Evolutionary conservation across 495 filamentous ascomycete species (phyloP).

Genomic region (Penicillium waksmanii): DNA sequence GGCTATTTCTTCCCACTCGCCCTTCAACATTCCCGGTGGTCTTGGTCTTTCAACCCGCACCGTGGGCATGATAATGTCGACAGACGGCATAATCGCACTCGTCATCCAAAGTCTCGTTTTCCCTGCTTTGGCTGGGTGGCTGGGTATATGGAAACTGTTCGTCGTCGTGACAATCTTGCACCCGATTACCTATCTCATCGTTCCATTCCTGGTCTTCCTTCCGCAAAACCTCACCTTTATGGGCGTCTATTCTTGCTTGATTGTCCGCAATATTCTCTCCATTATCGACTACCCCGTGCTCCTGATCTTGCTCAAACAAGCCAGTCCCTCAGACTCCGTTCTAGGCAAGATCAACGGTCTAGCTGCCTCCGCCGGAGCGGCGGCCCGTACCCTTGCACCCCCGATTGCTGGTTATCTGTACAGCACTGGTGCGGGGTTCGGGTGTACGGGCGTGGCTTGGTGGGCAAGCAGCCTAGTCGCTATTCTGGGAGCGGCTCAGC

Average conservation of each 20-base stretch:
- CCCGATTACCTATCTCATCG: constrained; percentile 74
- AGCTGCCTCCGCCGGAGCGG: constrained; percentile 77
- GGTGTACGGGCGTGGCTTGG: constrained; percentile 79
- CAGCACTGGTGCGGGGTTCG: constrained; percentile 63
- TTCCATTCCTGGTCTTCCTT: constrained; percentile 69
- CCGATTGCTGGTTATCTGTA: constrained; percentile 78
- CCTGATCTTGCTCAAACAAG: constrained; percentile 83
- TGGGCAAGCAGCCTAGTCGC: constrained; percentile 75
- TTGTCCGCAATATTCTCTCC: constrained; percentile 72
- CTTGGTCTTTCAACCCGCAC: constrained; percentile 72
- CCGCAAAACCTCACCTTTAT: constrained; percentile 60
- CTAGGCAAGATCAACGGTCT: constrained; percentile 83
- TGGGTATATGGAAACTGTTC: constrained; percentile 78
- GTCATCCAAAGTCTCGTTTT: constrained; percentile 79
- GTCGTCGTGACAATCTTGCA: constrained; percentile 74
- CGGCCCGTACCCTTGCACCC: constrained; percentile 74
- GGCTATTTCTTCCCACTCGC: constrained; percentile 30
- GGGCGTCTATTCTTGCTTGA: constrained; percentile 73
- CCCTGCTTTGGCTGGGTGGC: constrained; percentile 65
- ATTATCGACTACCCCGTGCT: constrained; percentile 80
- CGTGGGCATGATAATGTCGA: constrained; percentile 77
- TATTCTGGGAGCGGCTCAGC: constrained; percentile 67
- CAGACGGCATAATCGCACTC: constrained; percentile 79
- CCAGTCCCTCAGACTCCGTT: constrained; percentile 65
- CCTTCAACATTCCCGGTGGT: constrained; percentile 70